Evolutionary conservation across 2,329 filamentous ascomycete genomes (phyloP).

Genomic region (Claviceps cyperi): DNA sequence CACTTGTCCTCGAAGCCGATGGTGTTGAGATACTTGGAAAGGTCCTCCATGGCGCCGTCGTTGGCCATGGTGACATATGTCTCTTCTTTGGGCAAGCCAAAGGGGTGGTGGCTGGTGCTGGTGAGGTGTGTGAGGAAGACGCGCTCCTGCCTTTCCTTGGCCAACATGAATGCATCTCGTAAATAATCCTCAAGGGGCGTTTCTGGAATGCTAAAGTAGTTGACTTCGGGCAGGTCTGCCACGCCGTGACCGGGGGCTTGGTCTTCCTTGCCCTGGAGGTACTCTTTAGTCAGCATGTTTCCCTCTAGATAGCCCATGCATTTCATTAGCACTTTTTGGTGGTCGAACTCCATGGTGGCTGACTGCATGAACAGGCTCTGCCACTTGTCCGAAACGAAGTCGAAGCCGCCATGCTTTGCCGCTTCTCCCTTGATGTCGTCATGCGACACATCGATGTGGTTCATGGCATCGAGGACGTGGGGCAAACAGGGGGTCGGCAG

Average conservation of each 20-base stretch:
- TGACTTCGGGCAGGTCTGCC: constrained; percentile 16
- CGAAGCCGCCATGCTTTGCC: neutral
- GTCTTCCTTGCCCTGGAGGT: constrained; percentile 13
- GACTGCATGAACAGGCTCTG: constrained; percentile 19
- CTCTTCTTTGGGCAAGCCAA: constrained; percentile 16
- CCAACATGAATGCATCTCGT: constrained; percentile 17
- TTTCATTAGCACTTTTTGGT: constrained; percentile 14
- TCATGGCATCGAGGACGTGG: constrained; percentile 22
- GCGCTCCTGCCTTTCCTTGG: constrained; percentile 16
- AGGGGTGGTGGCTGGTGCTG: constrained; percentile 21
- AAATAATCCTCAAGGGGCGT: constrained; percentile 18
- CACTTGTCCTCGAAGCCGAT: constrained; percentile 19
- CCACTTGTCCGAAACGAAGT: constrained; percentile 16
- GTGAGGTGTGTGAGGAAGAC: constrained; percentile 21
- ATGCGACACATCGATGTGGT: constrained; percentile 10
- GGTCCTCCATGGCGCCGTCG: constrained; percentile 13
- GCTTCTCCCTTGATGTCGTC: neutral
- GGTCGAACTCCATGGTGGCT: constrained; percentile 18
- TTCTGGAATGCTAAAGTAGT: constrained; percentile 21
- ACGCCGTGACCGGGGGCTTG: constrained; percentile 14
- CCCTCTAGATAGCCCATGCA: constrained; percentile 15
- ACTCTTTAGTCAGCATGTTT: constrained; percentile 15
- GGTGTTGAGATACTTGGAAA: constrained; percentile 20
- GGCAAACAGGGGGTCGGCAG: constrained; percentile 31
- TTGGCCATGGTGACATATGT: constrained; percentile 13